Evolutionary conservation across 768 basidiomycete species (phyloP).

Genomic region (Boletus edulis): DNA sequence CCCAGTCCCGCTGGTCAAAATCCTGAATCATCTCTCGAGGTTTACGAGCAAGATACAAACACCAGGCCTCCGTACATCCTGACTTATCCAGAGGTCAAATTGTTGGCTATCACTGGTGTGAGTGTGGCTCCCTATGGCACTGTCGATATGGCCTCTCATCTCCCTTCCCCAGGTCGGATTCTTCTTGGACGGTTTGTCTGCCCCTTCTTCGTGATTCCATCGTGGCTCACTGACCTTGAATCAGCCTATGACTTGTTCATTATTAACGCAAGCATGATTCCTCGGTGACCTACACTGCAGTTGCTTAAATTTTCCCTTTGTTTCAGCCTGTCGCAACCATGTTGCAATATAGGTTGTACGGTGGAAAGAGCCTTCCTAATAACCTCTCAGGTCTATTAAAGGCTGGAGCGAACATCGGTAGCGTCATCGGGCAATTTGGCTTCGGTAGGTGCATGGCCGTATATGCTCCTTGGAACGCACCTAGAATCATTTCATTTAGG

Average conservation of each 20-base stretch:
- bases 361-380: conserved; percentile 46
- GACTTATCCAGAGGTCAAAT: conserved; percentile 50
- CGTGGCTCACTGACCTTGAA: conserved; percentile 4
- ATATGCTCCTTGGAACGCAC: background rate
- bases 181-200: conserved; percentile 62
- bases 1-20: background rate
- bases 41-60: conserved; percentile 28
- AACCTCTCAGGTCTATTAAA: conserved; percentile 63
- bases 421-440: conserved; percentile 64
- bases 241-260: conserved; percentile 70
- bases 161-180: conserved; percentile 52
- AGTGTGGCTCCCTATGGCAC: conserved; percentile 14
- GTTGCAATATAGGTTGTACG: conserved; percentile 64
- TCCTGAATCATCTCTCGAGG: conserved; percentile 18
- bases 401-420: conserved; percentile 68
- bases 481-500: conserved; percentile 32
- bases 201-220: background rate
- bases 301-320: background rate
- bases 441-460: conserved; percentile 44
- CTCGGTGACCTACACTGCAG: background rate
- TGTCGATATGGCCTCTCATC: background rate
- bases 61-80: conserved; percentile 39
- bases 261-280: conserved; percentile 49
- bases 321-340: conserved; percentile 61
- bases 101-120: conserved; percentile 61